These are phyloP conservation scores for Saccharomycopsis fermentans DNA, from an alignment of 805 yeast species.

Conservation along the genomic window DNA sequence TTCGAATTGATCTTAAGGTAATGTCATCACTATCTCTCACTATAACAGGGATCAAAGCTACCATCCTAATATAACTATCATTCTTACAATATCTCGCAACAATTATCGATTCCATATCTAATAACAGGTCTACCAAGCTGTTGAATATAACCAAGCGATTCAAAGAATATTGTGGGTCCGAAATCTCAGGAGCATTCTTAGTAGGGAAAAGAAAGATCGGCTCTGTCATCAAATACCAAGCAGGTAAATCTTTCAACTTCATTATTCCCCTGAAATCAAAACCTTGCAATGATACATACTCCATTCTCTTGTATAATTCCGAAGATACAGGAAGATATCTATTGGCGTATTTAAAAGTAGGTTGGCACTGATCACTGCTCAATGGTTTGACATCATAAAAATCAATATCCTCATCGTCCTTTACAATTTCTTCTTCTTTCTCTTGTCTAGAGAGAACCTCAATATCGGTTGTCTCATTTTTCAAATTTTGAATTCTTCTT, in stretches of 20 bases:
- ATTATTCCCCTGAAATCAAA: slow-evolving; percentile 59
- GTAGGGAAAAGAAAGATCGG: slow-evolving; percentile 42
- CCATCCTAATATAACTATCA: slow-evolving; percentile 39
- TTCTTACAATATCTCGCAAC: slow-evolving; percentile 55
- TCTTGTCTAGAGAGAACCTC: slow-evolving; percentile 18
- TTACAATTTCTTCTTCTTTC: slow-evolving; percentile 22
- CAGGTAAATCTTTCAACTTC: slow-evolving; percentile 36
- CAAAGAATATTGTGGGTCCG: background rate
- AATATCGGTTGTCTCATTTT: slow-evolving; percentile 21
- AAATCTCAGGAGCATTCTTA: background rate
- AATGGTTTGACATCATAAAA: slow-evolving; percentile 24
- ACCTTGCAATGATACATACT: slow-evolving; percentile 38
- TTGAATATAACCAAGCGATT: background rate
- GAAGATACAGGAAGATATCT: slow-evolving; percentile 45
- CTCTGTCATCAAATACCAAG: slow-evolving; percentile 51
- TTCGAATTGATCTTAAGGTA: slow-evolving; percentile 1
- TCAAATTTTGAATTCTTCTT: slow-evolving; percentile 5
- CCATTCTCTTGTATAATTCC: slow-evolving; percentile 34
- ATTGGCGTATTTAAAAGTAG: slow-evolving; percentile 61
- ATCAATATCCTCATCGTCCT: slow-evolving; percentile 22
- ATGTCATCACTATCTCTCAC: slow-evolving; percentile 20
- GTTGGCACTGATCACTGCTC: slow-evolving; percentile 33
- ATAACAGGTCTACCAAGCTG: slow-evolving; percentile 40
- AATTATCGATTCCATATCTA: slow-evolving; percentile 37
- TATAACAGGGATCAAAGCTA: slow-evolving; percentile 43